Conservation (phyloP, 2,329 filamentous ascomycete species). For the Tolypocladium inflatum region DNA sequence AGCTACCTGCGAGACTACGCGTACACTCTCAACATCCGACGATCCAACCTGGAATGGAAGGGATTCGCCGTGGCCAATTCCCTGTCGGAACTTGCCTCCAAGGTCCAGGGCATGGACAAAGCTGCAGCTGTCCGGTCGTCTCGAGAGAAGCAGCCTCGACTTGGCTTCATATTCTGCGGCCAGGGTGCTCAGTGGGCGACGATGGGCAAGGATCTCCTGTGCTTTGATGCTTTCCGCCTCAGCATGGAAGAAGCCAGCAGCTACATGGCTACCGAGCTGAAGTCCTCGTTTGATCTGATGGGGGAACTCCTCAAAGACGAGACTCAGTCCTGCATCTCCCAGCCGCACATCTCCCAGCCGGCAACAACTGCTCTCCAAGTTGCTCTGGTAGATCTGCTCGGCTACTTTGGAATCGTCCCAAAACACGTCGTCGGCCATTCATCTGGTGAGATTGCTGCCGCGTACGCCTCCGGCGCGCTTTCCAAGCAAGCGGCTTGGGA, state of each 20-base stretch:
- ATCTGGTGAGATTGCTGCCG: constrained; percentile 37
- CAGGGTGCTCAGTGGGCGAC: constrained; percentile 33
- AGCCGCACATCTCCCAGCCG: constrained; percentile 28
- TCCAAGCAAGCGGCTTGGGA: constrained; percentile 27
- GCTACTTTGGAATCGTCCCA: constrained; percentile 21
- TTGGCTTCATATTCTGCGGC: constrained; percentile 34
- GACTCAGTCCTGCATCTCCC: constrained; percentile 16
- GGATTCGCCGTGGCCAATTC: constrained; percentile 25
- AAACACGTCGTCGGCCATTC: constrained; percentile 32
- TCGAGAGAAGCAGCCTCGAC: constrained; percentile 14
- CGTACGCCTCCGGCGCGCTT: constrained; percentile 28
- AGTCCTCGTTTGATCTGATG: constrained; percentile 22
- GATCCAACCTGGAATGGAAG: constrained; percentile 35
- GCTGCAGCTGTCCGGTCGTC: constrained; percentile 12
- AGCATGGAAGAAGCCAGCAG: constrained; percentile 24
- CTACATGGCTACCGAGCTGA: constrained; percentile 19
- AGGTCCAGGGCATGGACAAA: constrained; percentile 13
- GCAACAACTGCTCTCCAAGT: constrained; percentile 32
- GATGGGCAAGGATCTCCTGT: constrained; percentile 32
- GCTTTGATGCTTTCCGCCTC: constrained; percentile 29
- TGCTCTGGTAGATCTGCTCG: constrained; percentile 30
- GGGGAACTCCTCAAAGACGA: constrained; percentile 23
- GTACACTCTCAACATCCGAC: constrained; percentile 35
- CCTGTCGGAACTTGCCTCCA: constrained; percentile 18
- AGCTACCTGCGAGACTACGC: constrained; percentile 29